Conservation (phyloP, 768 basidiomycete genomes). For the Trametopsis cervina region DNA sequence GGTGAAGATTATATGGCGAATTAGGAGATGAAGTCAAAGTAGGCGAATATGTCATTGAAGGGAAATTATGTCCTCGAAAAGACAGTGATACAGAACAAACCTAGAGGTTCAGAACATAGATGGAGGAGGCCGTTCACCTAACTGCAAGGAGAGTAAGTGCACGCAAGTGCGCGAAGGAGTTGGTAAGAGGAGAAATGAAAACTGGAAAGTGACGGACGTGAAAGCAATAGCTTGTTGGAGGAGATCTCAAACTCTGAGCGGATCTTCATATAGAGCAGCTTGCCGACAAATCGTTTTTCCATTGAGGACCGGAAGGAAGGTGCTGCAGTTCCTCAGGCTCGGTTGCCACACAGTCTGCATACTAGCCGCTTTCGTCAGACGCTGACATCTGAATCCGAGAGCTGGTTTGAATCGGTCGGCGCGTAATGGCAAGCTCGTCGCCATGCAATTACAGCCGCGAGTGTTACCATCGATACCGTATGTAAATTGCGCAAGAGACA, state of each 20-base stretch:
- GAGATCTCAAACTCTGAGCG: conserved; percentile 16
- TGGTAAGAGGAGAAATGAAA: conserved; percentile 7
- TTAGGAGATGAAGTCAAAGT: conserved; percentile 14
- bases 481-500: background rate
- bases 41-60: conserved; percentile 21
- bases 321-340: conserved; percentile 3
- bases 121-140: conserved; percentile 5
- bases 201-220: conserved; percentile 7
- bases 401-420: background rate
- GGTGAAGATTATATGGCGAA: conserved; percentile 12
- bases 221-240: conserved; percentile 4
- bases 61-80: conserved; percentile 16
- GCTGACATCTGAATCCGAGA: background rate
- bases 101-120: conserved; percentile 19
- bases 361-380: conserved; percentile 8
- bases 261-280: conserved; percentile 19
- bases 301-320: conserved; percentile 12
- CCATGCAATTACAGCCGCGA: background rate
- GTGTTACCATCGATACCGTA: conserved; percentile 6
- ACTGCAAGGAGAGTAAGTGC: conserved; percentile 9
- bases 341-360: conserved; percentile 5
- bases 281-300: conserved; percentile 19
- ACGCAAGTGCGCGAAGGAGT: conserved; percentile 7
- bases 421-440: background rate
- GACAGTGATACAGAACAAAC: conserved; percentile 21